Conservation (phyloP, 805 yeast genomes). For the Monosporozyma aerobia region DNA sequence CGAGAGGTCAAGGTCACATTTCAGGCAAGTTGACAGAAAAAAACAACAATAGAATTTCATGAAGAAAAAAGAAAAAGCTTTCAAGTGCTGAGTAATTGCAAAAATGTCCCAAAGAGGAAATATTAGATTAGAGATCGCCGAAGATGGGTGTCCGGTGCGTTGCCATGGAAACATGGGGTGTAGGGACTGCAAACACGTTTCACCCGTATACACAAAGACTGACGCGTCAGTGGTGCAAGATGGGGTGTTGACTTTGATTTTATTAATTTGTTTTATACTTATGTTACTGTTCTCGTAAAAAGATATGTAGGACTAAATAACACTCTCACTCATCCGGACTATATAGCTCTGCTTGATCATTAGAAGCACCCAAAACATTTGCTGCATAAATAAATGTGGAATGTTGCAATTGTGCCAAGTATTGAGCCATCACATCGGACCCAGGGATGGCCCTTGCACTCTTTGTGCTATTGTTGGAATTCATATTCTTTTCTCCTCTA, state of each 20-base stretch:
- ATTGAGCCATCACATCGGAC: slow-evolving; percentile 70
- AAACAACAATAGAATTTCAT: neutral
- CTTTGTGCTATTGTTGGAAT: neutral
- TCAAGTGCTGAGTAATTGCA: neutral
- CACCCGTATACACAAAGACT: neutral
- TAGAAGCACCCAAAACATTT: slow-evolving; percentile 43
- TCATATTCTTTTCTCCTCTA: neutral
- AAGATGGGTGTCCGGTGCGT: neutral
- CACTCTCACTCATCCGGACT: slow-evolving; percentile 5
- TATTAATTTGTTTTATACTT: neutral
- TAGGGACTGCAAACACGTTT: neutral
- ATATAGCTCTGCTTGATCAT: slow-evolving; percentile 24
- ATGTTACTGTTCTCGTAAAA: neutral
- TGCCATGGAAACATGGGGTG: neutral
- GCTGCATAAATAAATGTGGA: slow-evolving; percentile 48
- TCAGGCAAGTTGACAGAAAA: neutral
- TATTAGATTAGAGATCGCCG: neutral
- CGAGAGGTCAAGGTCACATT: neutral
- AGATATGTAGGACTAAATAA: neutral
- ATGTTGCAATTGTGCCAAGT: slow-evolving; percentile 62
- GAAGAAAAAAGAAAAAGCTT: neutral
- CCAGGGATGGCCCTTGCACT: slow-evolving; percentile 37
- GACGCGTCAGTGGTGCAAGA: neutral
- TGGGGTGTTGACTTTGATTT: neutral
- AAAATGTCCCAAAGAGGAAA: neutral